phyloP scores from a whole-genome alignment of 2,329 filamentous ascomycete species.

The Sodiomyces alkalinus region DNA sequence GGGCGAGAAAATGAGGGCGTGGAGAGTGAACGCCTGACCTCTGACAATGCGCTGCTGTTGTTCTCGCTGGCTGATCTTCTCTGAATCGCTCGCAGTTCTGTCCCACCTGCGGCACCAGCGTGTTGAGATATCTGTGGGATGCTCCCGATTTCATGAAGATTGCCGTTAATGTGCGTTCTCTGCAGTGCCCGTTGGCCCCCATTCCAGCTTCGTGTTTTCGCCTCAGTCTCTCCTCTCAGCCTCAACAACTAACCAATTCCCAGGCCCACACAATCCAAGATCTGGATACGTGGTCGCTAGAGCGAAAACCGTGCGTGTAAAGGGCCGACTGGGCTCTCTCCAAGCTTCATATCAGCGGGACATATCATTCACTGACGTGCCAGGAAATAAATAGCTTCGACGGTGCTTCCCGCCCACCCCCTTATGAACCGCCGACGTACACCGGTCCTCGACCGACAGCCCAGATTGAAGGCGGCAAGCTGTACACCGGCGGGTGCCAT shows the following conservation, averaged over 20 bases:
- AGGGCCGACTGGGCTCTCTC: neutral
- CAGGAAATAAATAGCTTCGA: conserved; percentile 22
- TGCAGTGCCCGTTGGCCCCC: too few relatives aligned
- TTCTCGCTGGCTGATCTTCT: neutral
- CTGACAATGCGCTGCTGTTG: neutral
- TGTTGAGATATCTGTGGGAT: conserved; percentile 18
- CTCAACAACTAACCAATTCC: neutral
- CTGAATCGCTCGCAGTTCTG: conserved; percentile 42
- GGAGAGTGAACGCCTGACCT: conserved; percentile 8
- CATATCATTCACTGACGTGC: conserved; percentile 4
- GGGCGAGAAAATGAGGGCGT: neutral
- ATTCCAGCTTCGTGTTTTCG: too few relatives aligned
- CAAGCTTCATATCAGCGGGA: too few relatives aligned
- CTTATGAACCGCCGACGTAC: conserved; percentile 20
- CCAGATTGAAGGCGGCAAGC: conserved; percentile 19
- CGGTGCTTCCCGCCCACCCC: conserved; percentile 15
- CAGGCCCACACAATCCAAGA: conserved; percentile 28
- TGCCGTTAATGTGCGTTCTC: conserved; percentile 25
- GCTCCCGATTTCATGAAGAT: conserved; percentile 14
- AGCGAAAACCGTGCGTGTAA: conserved; percentile 18
- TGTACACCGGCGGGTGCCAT: conserved; percentile 36
- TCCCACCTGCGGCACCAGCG: conserved; percentile 28
- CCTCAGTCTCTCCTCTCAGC: neutral
- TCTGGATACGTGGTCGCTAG: conserved; percentile 24
- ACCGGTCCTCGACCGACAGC: conserved; percentile 24